Evolutionary conservation across 2,329 filamentous ascomycete species (phyloP), one percentile per base, ranked within the genome.

Genomic region (Raffaelea albimanens): DNA sequence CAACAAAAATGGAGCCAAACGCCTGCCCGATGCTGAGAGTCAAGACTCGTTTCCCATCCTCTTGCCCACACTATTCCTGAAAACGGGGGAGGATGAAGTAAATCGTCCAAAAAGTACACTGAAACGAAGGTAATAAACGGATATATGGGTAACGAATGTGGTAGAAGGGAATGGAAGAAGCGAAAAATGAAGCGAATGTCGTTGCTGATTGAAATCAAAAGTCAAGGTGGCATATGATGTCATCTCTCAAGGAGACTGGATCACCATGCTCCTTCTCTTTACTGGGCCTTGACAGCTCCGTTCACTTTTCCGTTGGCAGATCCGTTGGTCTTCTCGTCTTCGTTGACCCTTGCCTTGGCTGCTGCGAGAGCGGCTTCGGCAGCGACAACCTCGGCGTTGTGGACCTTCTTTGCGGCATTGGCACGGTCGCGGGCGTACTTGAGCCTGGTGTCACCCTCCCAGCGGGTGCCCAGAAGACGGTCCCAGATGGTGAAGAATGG

Each of bases 401-500:
- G 8, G 18, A 33, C 21, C 57, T 66, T 61, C 53, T 66, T 68
- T 40, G 64, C 65, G 10, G 66, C 66, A 31, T 68, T 68, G 44
- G 63, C 56, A 51, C 64, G 65, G 38, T 67, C 64, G 46, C 66
- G 63, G 48, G 65, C 65, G 54, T 72, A 72, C 57, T 66, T 67
- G 19, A 64, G 48, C 33, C 56, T 55, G 16, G 71, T 70, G 49
- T 73, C 81, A 44, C 87, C 87, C 50, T 76, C 80, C 82, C 89
- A 96, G 65, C 80, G 85, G 21, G 93, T 98, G 45, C 83, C 82
- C 20, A 95, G 71, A 23, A 89, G 61, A 42, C 78, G 74, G 63
- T 98, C 93, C 88, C 93, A 97, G 68, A 96, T 89, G 43, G 86
- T 96, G 68, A 97, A 96, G 69, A 90, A 94, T 3, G 87, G 87